Percentiles rank a stretch among this genome's conserved stretches.
These are phyloP conservation scores for Hymenoscyphus occultus DNA, from an alignment of 2,329 filamentous ascomycete genomes.

Conservation along the genomic window DNA sequence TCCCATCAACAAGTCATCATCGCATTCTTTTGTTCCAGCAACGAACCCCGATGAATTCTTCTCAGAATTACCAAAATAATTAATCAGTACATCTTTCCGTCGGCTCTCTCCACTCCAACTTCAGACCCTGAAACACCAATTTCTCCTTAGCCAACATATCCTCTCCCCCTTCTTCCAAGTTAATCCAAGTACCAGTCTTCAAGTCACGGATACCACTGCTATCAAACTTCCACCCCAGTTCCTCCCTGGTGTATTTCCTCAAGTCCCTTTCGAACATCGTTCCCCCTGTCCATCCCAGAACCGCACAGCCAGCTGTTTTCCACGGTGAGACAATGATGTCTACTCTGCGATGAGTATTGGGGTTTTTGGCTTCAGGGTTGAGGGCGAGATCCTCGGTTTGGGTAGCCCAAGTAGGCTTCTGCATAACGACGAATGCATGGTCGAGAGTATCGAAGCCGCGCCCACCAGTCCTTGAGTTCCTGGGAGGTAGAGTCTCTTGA, in stretches of 20 bases:
- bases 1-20: too few relatives aligned
- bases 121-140: conserved; percentile 75
- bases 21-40: too few relatives aligned
- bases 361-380: conserved; percentile 50
- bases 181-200: conserved; percentile 63
- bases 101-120: conserved; percentile 63
- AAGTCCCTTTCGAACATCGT: conserved; percentile 90
- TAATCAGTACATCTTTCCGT: conserved; percentile 53
- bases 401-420: conserved; percentile 56
- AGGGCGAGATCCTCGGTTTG: conserved; percentile 35
- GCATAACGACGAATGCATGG: conserved; percentile 92
- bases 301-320: conserved; percentile 82
- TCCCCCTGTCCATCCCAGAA: conserved; percentile 84
- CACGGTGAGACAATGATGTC: conserved; percentile 91
- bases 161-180: conserved; percentile 61
- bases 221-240: conserved; percentile 79
- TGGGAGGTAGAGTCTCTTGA: conserved; percentile 58
- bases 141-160: conserved; percentile 70
- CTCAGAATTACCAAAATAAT: neutral
- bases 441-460: conserved; percentile 83
- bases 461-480: conserved; percentile 32
- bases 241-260: conserved; percentile 71
- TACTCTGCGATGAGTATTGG: conserved; percentile 76
- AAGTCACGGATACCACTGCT: conserved; percentile 78
- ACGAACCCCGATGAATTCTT: too few relatives aligned